phyloP scores from a whole-genome alignment of 2,329 filamentous ascomycete genomes.

The Dactylellina leptospora region DNA sequence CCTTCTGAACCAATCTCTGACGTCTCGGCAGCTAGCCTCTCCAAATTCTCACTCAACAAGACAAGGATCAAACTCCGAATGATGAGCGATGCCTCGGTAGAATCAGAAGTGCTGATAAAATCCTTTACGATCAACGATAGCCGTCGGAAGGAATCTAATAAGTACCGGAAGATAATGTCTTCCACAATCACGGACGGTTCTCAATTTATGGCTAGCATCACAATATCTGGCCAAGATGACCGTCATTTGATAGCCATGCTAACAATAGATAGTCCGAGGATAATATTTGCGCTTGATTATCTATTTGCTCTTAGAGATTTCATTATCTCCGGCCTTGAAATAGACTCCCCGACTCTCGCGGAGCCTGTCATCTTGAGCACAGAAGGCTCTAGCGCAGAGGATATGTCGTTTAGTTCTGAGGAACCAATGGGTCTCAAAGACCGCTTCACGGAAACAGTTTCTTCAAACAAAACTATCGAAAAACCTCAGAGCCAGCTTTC shows the following conservation, averaged over 20 bases:
- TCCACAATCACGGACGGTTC: slow-evolving; percentile 93
- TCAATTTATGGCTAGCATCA: slow-evolving; percentile 97
- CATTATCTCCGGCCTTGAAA: slow-evolving; percentile 74
- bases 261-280: slow-evolving; percentile 89
- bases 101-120: slow-evolving; percentile 90
- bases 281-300: slow-evolving; percentile 97
- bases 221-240: slow-evolving; percentile 85
- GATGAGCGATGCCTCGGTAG: slow-evolving; percentile 88
- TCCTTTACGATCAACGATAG: slow-evolving; percentile 96
- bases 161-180: slow-evolving; percentile 98
- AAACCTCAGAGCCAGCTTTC: slow-evolving; percentile 65
- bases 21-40: slow-evolving; percentile 80
- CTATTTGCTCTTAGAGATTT: slow-evolving; percentile 89
- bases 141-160: slow-evolving; percentile 86
- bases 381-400: slow-evolving; percentile 69
- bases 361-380: slow-evolving; percentile 56
- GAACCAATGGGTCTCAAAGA: slow-evolving; percentile 1
- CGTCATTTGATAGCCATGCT: slow-evolving; percentile 87
- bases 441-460: not conserved
- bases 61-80: slow-evolving; percentile 91
- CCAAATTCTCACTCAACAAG: slow-evolving; percentile 91
- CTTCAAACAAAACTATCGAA: not conserved
- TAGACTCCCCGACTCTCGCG: slow-evolving; percentile 64
- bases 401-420: slow-evolving; percentile 33
- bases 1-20: slow-evolving; percentile 81